Base-by-base conservation (phyloP, 2,329 filamentous ascomycete genomes). In the Decorospora gaudefroyi region DNA sequence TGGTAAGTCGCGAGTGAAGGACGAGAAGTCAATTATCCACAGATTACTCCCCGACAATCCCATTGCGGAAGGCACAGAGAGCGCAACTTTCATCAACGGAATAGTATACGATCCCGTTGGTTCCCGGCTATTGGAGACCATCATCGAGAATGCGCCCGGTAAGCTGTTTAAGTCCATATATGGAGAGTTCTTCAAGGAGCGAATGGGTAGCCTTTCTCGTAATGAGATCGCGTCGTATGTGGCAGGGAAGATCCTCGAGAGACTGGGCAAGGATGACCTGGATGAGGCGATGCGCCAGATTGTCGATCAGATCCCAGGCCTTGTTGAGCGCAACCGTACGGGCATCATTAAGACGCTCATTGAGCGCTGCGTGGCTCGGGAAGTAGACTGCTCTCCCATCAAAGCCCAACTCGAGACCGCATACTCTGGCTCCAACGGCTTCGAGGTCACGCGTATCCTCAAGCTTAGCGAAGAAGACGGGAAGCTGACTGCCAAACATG, bases 171-270 rank as follows among this genome's bases (percentile, higher is more conserved):
- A 96, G 71, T 81, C 83, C 10, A 78, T 99, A 4, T 92, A 95
- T 72, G 83, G 80, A 45, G 84, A 86, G 55, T 82, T 90, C 53
- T 87, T 97, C 70, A 86, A 85, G 49, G 84, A 87, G 10, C 83
- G 90, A 17, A 87, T 97, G 59, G 84, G 85, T 15, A 87, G 83
- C 26, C 80, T 96, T 46, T 82, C 92, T 4, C 86, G 90, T 45
- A 97, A 97, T 66, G 91, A 95, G 59, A 87, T 91, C 34, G 90
- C 93, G 4, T 87, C 84, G 16, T 97, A 96, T 63, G 87, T 95
- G 0, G 89, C 90, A 13, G 87, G 91, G 56, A 83, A 84, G 45
- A 84, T 95, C 3, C 75, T 99, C 29, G 88, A 90, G 65, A 83
- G 93, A 40, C 77, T 97, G 8, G 86, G 88, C 68, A 91, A 89